Conservation (phyloP, 2,329 filamentous ascomycete species). For the Sporothrix inflata region DNA sequence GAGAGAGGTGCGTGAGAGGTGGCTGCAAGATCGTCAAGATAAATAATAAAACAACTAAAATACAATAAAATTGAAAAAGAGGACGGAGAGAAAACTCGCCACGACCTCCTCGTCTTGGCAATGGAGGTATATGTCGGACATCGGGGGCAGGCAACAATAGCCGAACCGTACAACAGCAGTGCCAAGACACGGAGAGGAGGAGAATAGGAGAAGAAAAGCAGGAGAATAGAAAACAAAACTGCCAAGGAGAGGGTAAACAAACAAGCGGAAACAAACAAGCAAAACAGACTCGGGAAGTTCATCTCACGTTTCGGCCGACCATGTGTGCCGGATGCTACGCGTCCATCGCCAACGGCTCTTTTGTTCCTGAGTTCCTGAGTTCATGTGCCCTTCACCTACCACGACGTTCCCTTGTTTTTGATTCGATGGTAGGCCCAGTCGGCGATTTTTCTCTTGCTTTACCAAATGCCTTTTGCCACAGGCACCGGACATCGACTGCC, state of each 20-base stretch:
- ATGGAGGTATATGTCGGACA: neutral
- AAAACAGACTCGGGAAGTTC: neutral
- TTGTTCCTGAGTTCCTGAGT: neutral
- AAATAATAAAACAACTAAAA: neutral
- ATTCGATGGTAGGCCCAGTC: neutral
- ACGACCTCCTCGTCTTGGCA: neutral
- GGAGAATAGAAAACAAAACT: neutral
- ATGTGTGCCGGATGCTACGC: neutral
- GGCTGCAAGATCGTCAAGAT: neutral
- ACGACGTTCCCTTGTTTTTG: neutral
- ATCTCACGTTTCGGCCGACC: neutral
- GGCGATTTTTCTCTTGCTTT: neutral
- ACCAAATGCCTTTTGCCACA: neutral
- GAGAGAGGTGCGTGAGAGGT: neutral
- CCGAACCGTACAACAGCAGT: neutral
- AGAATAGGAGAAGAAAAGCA: neutral
- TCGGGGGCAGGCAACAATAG: neutral
- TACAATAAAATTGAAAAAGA: neutral
- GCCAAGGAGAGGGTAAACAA: neutral
- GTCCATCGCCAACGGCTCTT: neutral
- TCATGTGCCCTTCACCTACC: neutral
- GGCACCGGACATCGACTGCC: neutral
- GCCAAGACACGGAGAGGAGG: constrained; percentile 36
- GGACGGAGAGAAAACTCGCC: neutral
- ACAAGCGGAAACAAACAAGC: neutral